These are phyloP conservation scores for Coniferiporia weirii DNA, from an alignment of 1,284 basidiomycete genomes.

Conservation along the genomic window DNA sequence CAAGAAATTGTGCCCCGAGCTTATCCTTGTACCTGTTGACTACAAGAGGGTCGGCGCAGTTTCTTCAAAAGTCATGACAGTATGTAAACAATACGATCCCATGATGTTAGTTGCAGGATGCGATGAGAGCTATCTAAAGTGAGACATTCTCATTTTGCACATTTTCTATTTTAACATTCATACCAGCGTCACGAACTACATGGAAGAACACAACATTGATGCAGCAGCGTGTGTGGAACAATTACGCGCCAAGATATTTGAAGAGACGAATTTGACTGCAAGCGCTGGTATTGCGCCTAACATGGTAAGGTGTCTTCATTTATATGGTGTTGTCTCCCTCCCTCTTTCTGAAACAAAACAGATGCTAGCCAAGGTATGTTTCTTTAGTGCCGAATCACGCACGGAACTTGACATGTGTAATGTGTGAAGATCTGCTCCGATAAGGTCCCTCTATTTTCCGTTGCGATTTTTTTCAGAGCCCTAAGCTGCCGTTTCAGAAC, in stretches of 20 bases:
- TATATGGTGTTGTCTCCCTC: conserved; percentile 14
- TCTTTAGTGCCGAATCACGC: background rate
- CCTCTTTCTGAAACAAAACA: conserved; percentile 14
- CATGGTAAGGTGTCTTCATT: conserved; percentile 42
- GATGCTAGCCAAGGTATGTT: conserved; percentile 68
- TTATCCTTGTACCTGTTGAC: conserved; percentile 69
- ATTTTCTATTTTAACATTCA: conserved; percentile 3
- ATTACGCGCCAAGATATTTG: conserved; percentile 67
- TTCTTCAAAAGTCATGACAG: conserved; percentile 61
- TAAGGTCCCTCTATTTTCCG: conserved; percentile 42
- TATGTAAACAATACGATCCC: conserved; percentile 76
- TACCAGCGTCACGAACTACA: conserved; percentile 72
- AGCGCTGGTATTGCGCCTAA: conserved; percentile 93
- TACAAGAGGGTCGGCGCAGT: conserved; percentile 68
- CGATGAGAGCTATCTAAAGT: conserved; percentile 91
- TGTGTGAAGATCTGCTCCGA: conserved; percentile 83
- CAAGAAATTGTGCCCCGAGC: conserved; percentile 87
- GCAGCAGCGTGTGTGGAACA: conserved; percentile 73
- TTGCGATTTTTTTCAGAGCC: background rate
- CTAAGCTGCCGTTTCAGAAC: conserved; percentile 46
- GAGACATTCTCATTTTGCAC: conserved; percentile 24
- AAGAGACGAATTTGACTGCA: conserved; percentile 82
- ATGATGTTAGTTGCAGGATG: conserved; percentile 76
- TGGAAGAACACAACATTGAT: conserved; percentile 56
- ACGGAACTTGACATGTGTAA: background rate